Conservation (phyloP, 2,329 filamentous ascomycete species). For the Microdochium nivale region DNA sequence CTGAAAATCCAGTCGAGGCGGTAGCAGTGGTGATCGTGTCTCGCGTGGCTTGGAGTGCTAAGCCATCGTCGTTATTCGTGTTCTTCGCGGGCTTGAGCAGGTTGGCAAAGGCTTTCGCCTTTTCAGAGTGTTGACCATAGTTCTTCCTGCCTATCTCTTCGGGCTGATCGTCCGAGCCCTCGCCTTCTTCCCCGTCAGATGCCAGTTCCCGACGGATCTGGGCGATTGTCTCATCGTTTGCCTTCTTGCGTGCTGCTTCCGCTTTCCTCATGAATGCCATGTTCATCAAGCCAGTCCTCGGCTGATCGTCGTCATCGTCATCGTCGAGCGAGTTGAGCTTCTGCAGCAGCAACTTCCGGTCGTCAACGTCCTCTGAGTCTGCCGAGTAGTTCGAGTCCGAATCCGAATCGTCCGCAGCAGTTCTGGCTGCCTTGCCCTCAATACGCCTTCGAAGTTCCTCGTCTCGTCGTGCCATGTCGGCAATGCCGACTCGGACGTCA, state of each 20-base stretch:
- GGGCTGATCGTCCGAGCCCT: slow-evolving; percentile 40
- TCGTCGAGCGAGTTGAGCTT: slow-evolving; percentile 36
- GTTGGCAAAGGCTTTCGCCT: slow-evolving; percentile 12
- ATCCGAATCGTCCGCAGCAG: slow-evolving; percentile 22
- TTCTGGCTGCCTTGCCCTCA: slow-evolving; percentile 49
- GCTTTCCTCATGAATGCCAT: slow-evolving; percentile 96
- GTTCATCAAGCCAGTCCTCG: slow-evolving; percentile 60
- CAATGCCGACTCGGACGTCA: slow-evolving; percentile 67
- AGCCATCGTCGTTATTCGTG: slow-evolving; percentile 2
- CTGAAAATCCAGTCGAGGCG: slow-evolving; percentile 6
- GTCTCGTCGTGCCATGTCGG: slow-evolving; percentile 73
- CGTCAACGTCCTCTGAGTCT: slow-evolving; percentile 47
- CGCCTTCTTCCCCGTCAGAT: slow-evolving; percentile 44
- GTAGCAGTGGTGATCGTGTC: slow-evolving; percentile 21
- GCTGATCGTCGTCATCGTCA: slow-evolving; percentile 38
- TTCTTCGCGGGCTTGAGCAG: slow-evolving; percentile 13
- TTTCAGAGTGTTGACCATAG: slow-evolving; percentile 46
- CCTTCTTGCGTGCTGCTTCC: slow-evolving; percentile 66
- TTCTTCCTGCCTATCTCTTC: slow-evolving; percentile 60
- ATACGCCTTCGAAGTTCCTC: slow-evolving; percentile 76
- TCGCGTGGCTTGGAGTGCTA: slow-evolving; percentile 31
- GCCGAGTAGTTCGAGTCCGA: slow-evolving; percentile 46
- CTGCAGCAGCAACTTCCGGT: slow-evolving; percentile 38
- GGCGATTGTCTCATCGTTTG: slow-evolving; percentile 69
- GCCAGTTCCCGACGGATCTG: slow-evolving; percentile 66